Base-by-base conservation (phyloP, 371 early-diverging fungal genomes). In the Rhizomucor miehei region DNA sequence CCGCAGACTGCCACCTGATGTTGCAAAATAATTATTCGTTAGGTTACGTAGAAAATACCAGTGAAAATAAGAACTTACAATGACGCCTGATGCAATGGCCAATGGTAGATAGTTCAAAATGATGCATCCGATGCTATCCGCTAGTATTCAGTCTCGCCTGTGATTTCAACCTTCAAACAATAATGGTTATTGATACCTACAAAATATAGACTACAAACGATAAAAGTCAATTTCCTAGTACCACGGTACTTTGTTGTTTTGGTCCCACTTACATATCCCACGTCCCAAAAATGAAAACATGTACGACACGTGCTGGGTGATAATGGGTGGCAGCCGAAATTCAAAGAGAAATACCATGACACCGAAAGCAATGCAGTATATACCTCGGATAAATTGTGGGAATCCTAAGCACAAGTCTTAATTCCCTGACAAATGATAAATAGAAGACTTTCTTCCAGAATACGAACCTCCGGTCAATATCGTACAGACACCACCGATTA, bases 331-430 rank as follows among this genome's bases (percentile, higher is more conserved):
- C 21, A 75, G 36, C 39, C 70, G 63, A 43, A 75, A 75, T 40
- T 75, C 75, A 47, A 75, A 75, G 11, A 75, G 8, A 16, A 58
- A 53, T 12, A 68, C 67, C 55, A 75, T 67, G 11, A 71, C 54
- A 49, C 75, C 75, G 52, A 75, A 69, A 0, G 71, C 40, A 60
- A 73, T 67, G 52, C 67, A 67, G 51, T 65, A 74, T 17, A 74
- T 74, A 21, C 75, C 75, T 44, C 68, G 75, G 34, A 74, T 68
- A 45, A 74, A 70, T 23, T 70, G 63, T 2, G 75, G 75, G 38
- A 74, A 74, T 10, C 71, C 73, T 72, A 44, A 21, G 19, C 3
- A 47, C 12, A 20, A 19, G n/a, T n/a, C n/a, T n/a, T n/a, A n/a
- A n/a, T n/a, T n/a, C n/a, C n/a, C n/a, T n/a, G n/a, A n/a, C n/a